These are phyloP conservation scores for Pseudogymnoascus sp. DNA, from an alignment of 2,329 filamentous ascomycete species.

Conservation along the genomic window DNA sequence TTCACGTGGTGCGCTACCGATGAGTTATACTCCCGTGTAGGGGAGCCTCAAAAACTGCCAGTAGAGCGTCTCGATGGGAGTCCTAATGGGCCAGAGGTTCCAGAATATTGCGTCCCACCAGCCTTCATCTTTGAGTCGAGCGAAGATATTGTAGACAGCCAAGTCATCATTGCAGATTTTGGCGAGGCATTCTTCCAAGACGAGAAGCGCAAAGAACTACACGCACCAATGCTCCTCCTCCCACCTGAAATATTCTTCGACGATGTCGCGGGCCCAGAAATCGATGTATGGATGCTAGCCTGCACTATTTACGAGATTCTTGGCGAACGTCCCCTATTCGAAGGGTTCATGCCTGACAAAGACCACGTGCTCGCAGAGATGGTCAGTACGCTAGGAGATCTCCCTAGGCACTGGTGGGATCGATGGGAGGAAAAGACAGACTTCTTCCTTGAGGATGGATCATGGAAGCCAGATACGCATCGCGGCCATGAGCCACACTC, in stretches of 20 bases:
- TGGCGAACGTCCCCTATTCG: background rate
- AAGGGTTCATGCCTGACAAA: conserved; percentile 45
- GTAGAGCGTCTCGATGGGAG: background rate
- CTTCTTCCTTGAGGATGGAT: background rate
- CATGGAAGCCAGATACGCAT: background rate
- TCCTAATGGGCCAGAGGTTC: background rate
- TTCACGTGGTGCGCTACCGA: background rate
- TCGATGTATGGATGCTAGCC: background rate
- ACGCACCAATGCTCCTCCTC: background rate
- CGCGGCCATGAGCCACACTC: background rate
- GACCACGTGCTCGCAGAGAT: conserved; percentile 60
- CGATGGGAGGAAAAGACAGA: background rate
- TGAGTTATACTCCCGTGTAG: background rate
- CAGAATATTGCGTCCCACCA: background rate
- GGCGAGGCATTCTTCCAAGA: background rate
- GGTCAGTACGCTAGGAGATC: background rate
- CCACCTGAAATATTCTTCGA: background rate
- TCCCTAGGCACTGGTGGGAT: background rate
- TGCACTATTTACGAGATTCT: background rate
- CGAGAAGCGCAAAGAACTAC: background rate
- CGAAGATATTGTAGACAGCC: background rate
- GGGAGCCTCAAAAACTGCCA: background rate
- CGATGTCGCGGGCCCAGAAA: background rate
- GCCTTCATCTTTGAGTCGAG: background rate
- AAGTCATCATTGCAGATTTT: background rate